phyloP scores from a whole-genome alignment of 768 basidiomycete genomes.

The Amanita jacksonii region DNA sequence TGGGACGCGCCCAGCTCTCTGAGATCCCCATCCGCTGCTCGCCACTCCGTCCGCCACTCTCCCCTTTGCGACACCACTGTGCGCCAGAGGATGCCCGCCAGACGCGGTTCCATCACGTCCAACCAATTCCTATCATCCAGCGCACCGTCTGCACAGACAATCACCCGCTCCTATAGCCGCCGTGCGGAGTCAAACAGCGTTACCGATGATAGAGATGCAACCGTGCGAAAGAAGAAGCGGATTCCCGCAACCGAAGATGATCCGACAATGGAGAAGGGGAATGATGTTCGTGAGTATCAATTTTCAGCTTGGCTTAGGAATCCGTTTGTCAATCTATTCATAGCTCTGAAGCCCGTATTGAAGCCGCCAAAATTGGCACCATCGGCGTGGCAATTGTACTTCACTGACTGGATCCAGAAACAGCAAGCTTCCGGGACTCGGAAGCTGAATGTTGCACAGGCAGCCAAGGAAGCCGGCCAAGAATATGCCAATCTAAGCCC shows the following conservation, averaged over 20 bases:
- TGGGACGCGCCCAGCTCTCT: conserved; percentile 46
- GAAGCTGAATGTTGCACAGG: conserved; percentile 92
- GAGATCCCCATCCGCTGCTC: conserved; percentile 33
- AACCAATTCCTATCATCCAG: conserved; percentile 62
- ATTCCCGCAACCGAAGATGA: conserved; percentile 28
- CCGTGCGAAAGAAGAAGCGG: conserved; percentile 55
- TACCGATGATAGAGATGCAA: conserved; percentile 60
- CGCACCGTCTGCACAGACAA: conserved; percentile 48
- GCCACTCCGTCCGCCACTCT: conserved; percentile 37
- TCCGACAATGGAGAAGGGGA: conserved; percentile 24
- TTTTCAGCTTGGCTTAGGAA: background rate
- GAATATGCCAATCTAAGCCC: conserved; percentile 73
- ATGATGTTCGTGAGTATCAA: conserved; percentile 36
- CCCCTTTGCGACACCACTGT: conserved; percentile 34
- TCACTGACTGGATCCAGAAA: conserved; percentile 89
- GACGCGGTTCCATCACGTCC: conserved; percentile 38
- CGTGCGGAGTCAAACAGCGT: conserved; percentile 57
- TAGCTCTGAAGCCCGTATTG: conserved; percentile 68
- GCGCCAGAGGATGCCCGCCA: conserved; percentile 30
- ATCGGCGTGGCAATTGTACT: conserved; percentile 94
- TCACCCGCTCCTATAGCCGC: conserved; percentile 54
- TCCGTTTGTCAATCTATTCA: conserved; percentile 10
- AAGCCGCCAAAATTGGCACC: conserved; percentile 87
- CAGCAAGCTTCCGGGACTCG: conserved; percentile 71
- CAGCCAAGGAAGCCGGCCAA: conserved; percentile 88